Evolutionary conservation across 2,329 filamentous ascomycete genomes (phyloP), one percentile per base, ranked within the genome.

Genomic region (Tolypocladium tropicale): DNA sequence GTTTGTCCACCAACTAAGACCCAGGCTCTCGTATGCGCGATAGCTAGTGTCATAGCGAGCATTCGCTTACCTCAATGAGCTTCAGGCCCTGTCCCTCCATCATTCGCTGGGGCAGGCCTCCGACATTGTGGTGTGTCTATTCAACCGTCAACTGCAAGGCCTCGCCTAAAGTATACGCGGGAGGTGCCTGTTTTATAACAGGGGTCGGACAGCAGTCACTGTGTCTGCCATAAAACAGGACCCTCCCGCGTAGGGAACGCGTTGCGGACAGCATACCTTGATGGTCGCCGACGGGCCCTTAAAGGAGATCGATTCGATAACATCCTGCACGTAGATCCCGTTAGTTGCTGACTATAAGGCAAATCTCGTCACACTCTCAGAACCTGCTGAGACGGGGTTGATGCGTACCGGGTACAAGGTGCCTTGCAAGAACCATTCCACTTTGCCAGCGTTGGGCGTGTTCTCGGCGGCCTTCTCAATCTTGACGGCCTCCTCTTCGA

Each of bases 381-480:
- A n/a, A n/a, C n/a, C n/a, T n/a, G n/a, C n/a, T n/a, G n/a, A n/a
- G n/a, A n/a, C n/a, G n/a, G n/a, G n/a, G n/a, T n/a, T n/a, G 36
- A 37, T n/a, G 23, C 54, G 39, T 25, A 54, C 87, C 1, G 85
- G 87, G 71, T 90, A 93, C 28, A 94, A 78, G 10, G 89, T 94
- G 21, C 91, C 90, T 73, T 96, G 92, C 11, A 96, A 78, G 67
- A 96, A 88, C 80, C 83, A 96, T 64, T 90, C 83, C 41, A 96
- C 87, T 64, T 87, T 85, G 36, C 88, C 89, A n/a, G 84, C 84
- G 55, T 79, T 78, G 1, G 78, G 71, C 0, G 86, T 85, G 66
- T 86, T 78, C 60, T 84, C 81, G 0, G 88, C 88, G 32, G 79
- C 83, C 55, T 81, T 81, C 60, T 90, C 89, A 52, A 95, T 92